Base-by-base conservation (phyloP, 192 early-diverging fungal species). In the Coemansia sp. region DNA sequence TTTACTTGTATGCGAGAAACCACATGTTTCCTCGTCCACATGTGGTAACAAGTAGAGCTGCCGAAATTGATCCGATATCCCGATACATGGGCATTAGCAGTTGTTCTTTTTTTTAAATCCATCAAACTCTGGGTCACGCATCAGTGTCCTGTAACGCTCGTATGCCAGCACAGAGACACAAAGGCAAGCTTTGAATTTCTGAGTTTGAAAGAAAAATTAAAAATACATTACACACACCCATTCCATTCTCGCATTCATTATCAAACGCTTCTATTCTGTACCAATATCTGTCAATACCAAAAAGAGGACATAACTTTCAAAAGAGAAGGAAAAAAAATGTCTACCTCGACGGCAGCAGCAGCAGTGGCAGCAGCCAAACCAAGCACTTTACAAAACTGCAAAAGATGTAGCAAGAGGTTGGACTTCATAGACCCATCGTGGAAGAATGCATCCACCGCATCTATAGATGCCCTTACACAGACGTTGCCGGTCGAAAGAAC, bases 401-500 rank as follows among this genome's bases (percentile, higher is more conserved):
- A 71, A 34, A 39, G 77, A 40, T 80, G 77, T 40, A 63, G 63
- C 55, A 53, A 63, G 23, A 42, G 51, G 39, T 25, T 80, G 12
- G 72, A 68, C 21, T 68, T 49, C 35, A 21, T 45, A 13, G 65
- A 63, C 23, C 5, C 39, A 13, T 61, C 69, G 21, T 80, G 77
- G 77, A 56, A 55, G 10, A 52, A 43, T 20, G 15, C 58, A 26
- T 42, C 62, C 3, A 20, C 59, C 42, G 34, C 34, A 21, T 52
- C 39, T 23, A 23, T 30, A 15, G 73, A 69, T 4, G 71, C 65
- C 8, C 46, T 80, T 28, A 30, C 74, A 16, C 61, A 67, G 21
- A 71, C 68, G 10, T 21, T 80, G 12, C 77, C 77, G 28, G 51
- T 48, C 3, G 72, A 71, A 45, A 33, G 66, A 28, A 51, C 67